phyloP scores from a whole-genome alignment of 495 filamentous ascomycete genomes.

The Aspergillus asperescens region DNA sequence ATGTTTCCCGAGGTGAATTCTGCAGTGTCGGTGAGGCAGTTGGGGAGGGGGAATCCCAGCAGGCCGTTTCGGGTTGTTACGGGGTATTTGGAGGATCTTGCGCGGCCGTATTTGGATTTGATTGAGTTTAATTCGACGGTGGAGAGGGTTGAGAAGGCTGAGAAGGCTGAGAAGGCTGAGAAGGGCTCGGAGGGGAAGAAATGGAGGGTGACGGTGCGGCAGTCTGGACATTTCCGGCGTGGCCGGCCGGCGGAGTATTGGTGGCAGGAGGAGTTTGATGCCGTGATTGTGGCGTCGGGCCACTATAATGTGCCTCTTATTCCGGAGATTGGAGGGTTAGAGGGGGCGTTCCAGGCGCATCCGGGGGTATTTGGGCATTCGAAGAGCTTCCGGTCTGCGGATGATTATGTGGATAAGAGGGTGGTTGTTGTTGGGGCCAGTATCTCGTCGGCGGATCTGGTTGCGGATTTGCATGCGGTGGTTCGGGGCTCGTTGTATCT shows the following conservation, averaged over 20 bases:
- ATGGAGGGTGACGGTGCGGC: constrained; percentile 25
- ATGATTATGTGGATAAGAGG: constrained; percentile 26
- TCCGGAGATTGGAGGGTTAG: constrained; percentile 44
- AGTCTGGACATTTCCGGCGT: constrained; percentile 14
- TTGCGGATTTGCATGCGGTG: constrained; percentile 26
- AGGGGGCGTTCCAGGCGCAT: constrained; percentile 3
- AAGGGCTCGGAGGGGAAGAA: constrained; percentile 11
- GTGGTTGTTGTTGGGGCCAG: constrained; percentile 30
- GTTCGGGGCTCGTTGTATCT: constrained; percentile 20
- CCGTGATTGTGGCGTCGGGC: constrained; percentile 68
- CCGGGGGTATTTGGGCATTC: constrained; percentile 25
- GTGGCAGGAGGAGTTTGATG: constrained; percentile 49
- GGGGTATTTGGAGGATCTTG: constrained; percentile 24
- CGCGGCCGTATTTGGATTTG: constrained; percentile 20
- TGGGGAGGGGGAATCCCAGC: constrained; percentile 21
- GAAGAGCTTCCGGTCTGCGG: constrained; percentile 22
- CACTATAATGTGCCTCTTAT: constrained; percentile 67
- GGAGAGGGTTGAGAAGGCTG: constrained; percentile 23
- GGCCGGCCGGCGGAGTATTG: constrained; percentile 21
- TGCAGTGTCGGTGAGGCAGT: constrained; percentile 17
- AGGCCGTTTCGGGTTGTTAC: constrained; percentile 25
- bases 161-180: constrained; percentile 21
- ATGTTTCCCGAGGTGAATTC: constrained; percentile 24
- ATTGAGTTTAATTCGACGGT: constrained; percentile 28
- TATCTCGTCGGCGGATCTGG: constrained; percentile 27